Base-by-base conservation (phyloP, 2,329 filamentous ascomycete genomes). In the Microcyclospora pomicola region DNA sequence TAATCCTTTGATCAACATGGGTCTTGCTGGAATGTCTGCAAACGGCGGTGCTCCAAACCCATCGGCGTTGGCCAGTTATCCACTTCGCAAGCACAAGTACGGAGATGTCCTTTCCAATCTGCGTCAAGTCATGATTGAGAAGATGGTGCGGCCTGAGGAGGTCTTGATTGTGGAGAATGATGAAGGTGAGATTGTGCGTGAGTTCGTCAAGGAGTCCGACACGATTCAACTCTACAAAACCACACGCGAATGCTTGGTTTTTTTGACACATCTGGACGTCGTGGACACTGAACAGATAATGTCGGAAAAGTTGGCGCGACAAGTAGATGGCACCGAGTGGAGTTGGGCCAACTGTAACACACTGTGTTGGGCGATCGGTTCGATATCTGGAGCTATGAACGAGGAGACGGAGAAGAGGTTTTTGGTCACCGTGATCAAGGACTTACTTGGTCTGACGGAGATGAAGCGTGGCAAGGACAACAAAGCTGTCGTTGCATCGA, bases 261-360 rank as follows among this genome's bases (percentile, higher is more conserved):
- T 96, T 61, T 72, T 98, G 39, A 98, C 92, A 27, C 91, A 98
- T 68, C 67, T 98, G 54, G 91, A 98, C 55, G 92, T 98, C 31
- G 80, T 93, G 44, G 91, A 98, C 57, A 98, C 88, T 1, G 91
- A 98, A 63, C 82, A 82, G 46, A 98, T 98, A 67, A 98, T 98
- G 92, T 95, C 91, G 4, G 92, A 98, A 58, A 98, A 98, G 66
- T 71, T 98, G 37, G 80, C 86, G 27, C 81, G 86, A 49, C 91
- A 98, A 63, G 91, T 98, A 10, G 91, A 98, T 58, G 86, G 86
- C 15, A 73, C 75, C 2, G 92, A 98, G 63, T 98, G 91, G 91
- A 98, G 92, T 6, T 98, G 91, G 91, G 84, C 87, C 46, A 98
- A 98, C 66, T 98, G 91, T 76, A 98, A 98, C 65, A 95, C 93